Base-by-base conservation (phyloP, 1,284 basidiomycete species). In the Microbotryomycetes sp. region DNA sequence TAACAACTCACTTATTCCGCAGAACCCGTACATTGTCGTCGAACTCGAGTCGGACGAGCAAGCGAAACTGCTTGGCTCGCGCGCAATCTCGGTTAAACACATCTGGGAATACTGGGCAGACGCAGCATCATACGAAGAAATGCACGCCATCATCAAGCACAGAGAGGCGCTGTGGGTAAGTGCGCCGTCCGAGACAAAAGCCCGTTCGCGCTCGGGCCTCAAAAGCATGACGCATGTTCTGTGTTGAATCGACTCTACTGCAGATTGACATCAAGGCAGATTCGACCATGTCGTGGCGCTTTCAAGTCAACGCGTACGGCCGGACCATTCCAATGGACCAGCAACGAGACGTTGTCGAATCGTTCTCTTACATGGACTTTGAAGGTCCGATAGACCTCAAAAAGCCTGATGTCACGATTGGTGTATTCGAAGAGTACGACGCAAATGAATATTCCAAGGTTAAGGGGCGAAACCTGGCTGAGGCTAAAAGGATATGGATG, bases 361-460 rank as follows among this genome's bases (percentile, higher is more conserved):
- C 80, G 67, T 96, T 97, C 74, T 77, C 81, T 1, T 97, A 91
- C 75, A 91, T 97, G 86, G 83, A 78, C 24, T 85, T 94, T 63
- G 73, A 81, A 62, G 93, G 93, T 5, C 82, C 82, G 66, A 91
- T 97, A 68, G 83, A 88, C 61, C 83, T 98, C 81, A 86, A 85
- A 66, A 80, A 80, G 31, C 89, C 96, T 0, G 83, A 92, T 41
- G 81, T 93, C 31, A 82, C 83, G 27, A 79, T 93, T 57, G 83
- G 85, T 4, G 84, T 88, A 45, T 89, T 89, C 65, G 94, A 98
- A 78, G 96, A 98, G 78, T 97, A 91, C 89, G n/a, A n/a, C n/a
- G n/a, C n/a, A n/a, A n/a, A n/a, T n/a, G 66, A 64, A 83, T 76
- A 49, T 47, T 53, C 54, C 27, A 45, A 50, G 26, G 41, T 35